Conservation (phyloP, 2,329 filamentous ascomycete genomes). For the Dactylonectria estremocensis region DNA sequence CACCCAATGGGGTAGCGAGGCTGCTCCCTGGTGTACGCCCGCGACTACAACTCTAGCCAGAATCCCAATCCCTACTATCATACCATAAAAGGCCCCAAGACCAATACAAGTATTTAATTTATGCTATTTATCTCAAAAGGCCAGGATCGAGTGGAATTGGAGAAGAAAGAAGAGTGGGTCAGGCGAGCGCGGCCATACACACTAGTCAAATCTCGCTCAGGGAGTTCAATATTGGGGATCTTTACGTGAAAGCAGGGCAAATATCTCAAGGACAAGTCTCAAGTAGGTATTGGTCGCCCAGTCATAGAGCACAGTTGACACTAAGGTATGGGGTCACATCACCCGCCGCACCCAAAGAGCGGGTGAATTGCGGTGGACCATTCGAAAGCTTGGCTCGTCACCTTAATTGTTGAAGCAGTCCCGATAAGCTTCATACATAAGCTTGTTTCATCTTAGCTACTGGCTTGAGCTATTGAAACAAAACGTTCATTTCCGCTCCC, state of each 20-base stretch:
- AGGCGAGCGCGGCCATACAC: neutral
- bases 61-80: no score
- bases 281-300: conserved; percentile 38
- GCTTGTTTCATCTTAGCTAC: no score
- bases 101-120: no score
- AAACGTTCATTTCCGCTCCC: no score
- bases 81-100: no score
- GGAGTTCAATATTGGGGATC: conserved; percentile 41
- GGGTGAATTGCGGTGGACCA: conserved; percentile 33
- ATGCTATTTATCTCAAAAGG: no score
- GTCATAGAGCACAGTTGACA: conserved; percentile 42
- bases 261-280: conserved; percentile 28
- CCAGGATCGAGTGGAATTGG: conserved; percentile 38
- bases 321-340: conserved; percentile 38
- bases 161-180: conserved; percentile 25
- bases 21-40: no score
- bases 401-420: no score
- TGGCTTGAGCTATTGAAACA: no score
- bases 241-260: conserved; percentile 34
- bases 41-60: no score
- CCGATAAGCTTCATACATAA: no score
- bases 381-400: neutral
- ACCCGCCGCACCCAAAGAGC: conserved; percentile 14
- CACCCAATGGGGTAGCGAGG: no score
- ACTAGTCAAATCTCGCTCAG: conserved; percentile 20